These are phyloP conservation scores for Diaporthe sp. DNA, from an alignment of 2,329 filamentous ascomycete species.

Conservation along the genomic window DNA sequence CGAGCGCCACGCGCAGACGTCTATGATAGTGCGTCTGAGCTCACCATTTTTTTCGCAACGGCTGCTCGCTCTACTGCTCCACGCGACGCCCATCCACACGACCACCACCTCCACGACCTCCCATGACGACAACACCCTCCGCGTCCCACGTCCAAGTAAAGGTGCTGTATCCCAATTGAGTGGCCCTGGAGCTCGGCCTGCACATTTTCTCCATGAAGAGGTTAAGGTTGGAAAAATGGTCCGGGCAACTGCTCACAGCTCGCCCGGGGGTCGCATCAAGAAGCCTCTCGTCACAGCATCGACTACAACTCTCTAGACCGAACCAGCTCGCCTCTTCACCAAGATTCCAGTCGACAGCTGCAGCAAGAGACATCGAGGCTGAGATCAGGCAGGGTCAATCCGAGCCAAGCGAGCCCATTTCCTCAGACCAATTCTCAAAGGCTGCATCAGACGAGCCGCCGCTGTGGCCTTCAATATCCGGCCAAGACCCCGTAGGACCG, in stretches of 20 bases:
- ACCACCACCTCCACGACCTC: slow-evolving; percentile 33
- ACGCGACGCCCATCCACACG: slow-evolving; percentile 38
- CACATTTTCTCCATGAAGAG: slow-evolving; percentile 64
- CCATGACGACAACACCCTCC: slow-evolving; percentile 37
- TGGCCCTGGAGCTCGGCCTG: slow-evolving; percentile 27
- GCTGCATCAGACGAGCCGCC: slow-evolving; percentile 46
- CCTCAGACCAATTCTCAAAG: slow-evolving; percentile 43
- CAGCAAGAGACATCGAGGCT: slow-evolving; percentile 37
- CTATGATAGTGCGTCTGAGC: slow-evolving; percentile 37
- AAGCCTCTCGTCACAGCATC: slow-evolving; percentile 42
- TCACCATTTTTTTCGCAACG: slow-evolving; percentile 39
- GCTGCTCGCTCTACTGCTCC: slow-evolving; percentile 30
- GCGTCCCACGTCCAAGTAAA: slow-evolving; percentile 32
- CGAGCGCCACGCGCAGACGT: slow-evolving; percentile 32
- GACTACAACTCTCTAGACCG: slow-evolving; percentile 33
- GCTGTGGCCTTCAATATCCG: slow-evolving; percentile 51
- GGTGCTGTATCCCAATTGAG: slow-evolving; percentile 38
- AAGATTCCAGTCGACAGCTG: slow-evolving; percentile 49
- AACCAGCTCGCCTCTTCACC: slow-evolving; percentile 42
- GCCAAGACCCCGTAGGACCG: slow-evolving; percentile 22
- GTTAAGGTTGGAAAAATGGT: slow-evolving; percentile 71
- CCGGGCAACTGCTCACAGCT: slow-evolving; percentile 69
- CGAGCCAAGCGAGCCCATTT: slow-evolving; percentile 25
- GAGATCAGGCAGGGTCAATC: slow-evolving; percentile 33
- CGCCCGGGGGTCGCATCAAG: slow-evolving; percentile 54